Evolutionary conservation across 108 stramenopile species (phyloP), one percentile per base, ranked within the genome.

Genomic region (Mayamaea pseudoterrestris): DNA sequence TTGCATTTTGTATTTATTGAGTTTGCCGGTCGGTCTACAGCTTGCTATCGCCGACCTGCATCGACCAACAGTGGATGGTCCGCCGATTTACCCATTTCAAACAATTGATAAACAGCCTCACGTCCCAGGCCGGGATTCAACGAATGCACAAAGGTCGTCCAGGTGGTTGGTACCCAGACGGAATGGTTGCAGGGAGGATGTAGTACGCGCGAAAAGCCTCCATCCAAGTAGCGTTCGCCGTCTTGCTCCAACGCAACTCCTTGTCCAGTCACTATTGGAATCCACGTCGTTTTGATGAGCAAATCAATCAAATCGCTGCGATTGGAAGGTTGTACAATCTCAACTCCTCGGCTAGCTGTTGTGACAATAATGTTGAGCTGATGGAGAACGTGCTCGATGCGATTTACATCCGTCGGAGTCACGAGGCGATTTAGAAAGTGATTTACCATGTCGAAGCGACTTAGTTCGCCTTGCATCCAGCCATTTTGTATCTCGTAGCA

Each of bases 391-490:
- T 14, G 26, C 13, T 9, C 5, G 48, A 21, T 11, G 17, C 7
- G 16, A 16, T 11, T 16, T 41, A 7, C 41, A 16, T 11, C 41
- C 7, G 7, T 11, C 4, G 13, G 5, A 4, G 30, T 3, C 6
- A 77, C 43, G 5, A 83, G 36, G 27, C 50, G 46, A 44, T 78
- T 69, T 0, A 84, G 67, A 65, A 79, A 84, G 27, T 50, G 4
- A 41, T 39, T 48, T 0, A 80, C 78, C 26, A 78, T 62, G 5
- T 65, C 55, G 49, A 66, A 76, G 29, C 70, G 65, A 41, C 61
- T 30, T 18, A 76, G 55, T 40, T 57, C 28, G 34, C 78, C 83
- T 3, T 22, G 24, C 16, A 60, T 53, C 73, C 73, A 84, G 26
- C 48, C 53, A 5, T 37, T 34, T 39, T 76, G 77, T 22, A 70